phyloP scores from a whole-genome alignment of 306 rosid genomes.

The Arachis stenosperma region DNA sequence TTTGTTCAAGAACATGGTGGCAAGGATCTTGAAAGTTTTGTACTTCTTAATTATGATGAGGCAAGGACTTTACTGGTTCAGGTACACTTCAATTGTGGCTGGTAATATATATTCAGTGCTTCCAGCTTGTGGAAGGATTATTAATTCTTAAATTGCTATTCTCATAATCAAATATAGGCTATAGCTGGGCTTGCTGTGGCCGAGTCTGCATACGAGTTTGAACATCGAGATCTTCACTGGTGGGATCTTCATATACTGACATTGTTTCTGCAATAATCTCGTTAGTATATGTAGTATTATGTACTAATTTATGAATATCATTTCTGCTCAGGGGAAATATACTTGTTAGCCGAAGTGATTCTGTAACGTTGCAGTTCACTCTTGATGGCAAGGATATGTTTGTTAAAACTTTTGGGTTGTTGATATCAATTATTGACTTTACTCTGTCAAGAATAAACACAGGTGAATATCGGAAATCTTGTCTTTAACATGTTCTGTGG shows the following conservation, averaged over 20 bases:
- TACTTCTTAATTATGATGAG: conserved; percentile 71
- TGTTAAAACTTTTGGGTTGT: conserved; percentile 72
- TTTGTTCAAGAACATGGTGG: conserved; percentile 87
- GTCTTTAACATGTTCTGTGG: neutral
- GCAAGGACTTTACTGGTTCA: conserved; percentile 73
- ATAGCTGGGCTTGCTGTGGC: conserved; percentile 89
- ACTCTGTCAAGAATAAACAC: conserved; percentile 89
- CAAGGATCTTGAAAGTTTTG: conserved; percentile 91
- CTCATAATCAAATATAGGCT: conserved; percentile 58
- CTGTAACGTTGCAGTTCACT: conserved; percentile 65
- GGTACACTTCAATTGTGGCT: conserved; percentile 52
- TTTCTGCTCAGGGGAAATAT: conserved; percentile 78
- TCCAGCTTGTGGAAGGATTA: conserved; percentile 39
- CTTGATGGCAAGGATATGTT: conserved; percentile 71
- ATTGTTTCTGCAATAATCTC: conserved; percentile 13
- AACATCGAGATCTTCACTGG: conserved; percentile 99
- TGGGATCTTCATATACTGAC: conserved; percentile 40
- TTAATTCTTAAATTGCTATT: conserved; percentile 19
- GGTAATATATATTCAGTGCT: conserved; percentile 18
- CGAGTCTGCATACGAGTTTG: conserved; percentile 92
- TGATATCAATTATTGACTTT: conserved; percentile 82
- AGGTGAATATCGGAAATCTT: conserved; percentile 50
- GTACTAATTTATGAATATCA: conserved; percentile 39
- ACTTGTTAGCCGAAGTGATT: conserved; percentile 72
- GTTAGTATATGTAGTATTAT: conserved; percentile 33